phyloP scores from a whole-genome alignment of 2,329 filamentous ascomycete species.

The Venturia pyrina region DNA sequence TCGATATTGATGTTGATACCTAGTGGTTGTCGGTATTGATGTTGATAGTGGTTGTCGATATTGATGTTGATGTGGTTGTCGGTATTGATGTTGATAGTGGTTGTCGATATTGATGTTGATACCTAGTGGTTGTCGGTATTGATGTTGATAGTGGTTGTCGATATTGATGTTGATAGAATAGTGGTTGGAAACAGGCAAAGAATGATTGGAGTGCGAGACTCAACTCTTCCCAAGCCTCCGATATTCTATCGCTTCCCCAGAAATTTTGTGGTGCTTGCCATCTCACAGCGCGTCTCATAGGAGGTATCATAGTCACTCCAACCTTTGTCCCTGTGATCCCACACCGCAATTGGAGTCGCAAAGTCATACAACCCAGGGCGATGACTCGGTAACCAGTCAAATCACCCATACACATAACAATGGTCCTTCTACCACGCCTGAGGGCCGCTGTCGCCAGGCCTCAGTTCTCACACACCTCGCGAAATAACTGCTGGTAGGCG shows the following conservation, averaged over 20 bases:
- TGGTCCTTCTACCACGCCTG: conserved; percentile 7
- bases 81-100: too few relatives aligned
- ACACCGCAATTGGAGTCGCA: conserved; percentile 1
- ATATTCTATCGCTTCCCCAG: not conserved
- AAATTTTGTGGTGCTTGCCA: not conserved
- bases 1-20: too few relatives aligned
- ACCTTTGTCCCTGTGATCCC: not conserved
- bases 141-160: too few relatives aligned
- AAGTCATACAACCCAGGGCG: not conserved
- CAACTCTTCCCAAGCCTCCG: not conserved
- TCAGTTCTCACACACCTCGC: not conserved
- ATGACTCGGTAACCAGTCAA: conserved; percentile 2
- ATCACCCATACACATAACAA: not conserved
- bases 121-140: too few relatives aligned
- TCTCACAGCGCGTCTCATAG: not conserved
- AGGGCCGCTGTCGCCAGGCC: conserved; percentile 1
- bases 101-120: too few relatives aligned
- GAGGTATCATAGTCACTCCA: not conserved
- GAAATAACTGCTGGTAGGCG: conserved; percentile 4
- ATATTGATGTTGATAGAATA: too few relatives aligned
- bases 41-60: too few relatives aligned
- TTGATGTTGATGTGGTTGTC: too few relatives aligned
- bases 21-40: too few relatives aligned
- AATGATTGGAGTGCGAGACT: not conserved
- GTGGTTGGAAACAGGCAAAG: not conserved